Conservation (phyloP, 345 rosid genomes). For the Crucihimalaya himalaica region DNA sequence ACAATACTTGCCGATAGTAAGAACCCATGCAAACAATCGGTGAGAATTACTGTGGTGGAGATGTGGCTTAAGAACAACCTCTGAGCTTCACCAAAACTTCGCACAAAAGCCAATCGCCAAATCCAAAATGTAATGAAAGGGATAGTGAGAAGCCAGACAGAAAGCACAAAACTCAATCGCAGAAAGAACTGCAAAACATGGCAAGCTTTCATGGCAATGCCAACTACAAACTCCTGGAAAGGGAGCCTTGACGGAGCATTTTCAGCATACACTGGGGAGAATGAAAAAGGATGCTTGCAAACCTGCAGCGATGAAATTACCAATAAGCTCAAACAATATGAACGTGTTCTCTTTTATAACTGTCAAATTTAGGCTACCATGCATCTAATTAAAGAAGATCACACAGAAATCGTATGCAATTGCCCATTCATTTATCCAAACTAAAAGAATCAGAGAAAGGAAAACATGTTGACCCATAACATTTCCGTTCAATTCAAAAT, state of each 20-base stretch:
- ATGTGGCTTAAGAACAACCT: slow-evolving; percentile 90
- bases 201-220: slow-evolving; percentile 95
- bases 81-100: slow-evolving; percentile 94
- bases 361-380: not conserved
- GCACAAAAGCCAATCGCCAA: slow-evolving; percentile 91
- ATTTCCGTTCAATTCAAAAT: not conserved
- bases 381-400: slow-evolving; percentile 6
- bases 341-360: not conserved
- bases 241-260: slow-evolving; percentile 98
- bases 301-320: slow-evolving; percentile 53
- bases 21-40: slow-evolving; percentile 98
- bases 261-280: slow-evolving; percentile 96
- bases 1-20: slow-evolving; percentile 96
- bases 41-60: slow-evolving; percentile 80
- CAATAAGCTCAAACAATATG: not conserved
- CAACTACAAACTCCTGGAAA: slow-evolving; percentile 94
- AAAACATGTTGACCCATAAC: not conserved
- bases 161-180: slow-evolving; percentile 91
- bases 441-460: not conserved
- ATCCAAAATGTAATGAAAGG: slow-evolving; percentile 98
- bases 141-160: slow-evolving; percentile 93
- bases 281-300: slow-evolving; percentile 93
- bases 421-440: not conserved
- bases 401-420: not conserved
- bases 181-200: slow-evolving; percentile 90